These are phyloP conservation scores for Oxytropis ochrocephala DNA, from an alignment of 306 rosid genomes.

Conservation along the genomic window DNA sequence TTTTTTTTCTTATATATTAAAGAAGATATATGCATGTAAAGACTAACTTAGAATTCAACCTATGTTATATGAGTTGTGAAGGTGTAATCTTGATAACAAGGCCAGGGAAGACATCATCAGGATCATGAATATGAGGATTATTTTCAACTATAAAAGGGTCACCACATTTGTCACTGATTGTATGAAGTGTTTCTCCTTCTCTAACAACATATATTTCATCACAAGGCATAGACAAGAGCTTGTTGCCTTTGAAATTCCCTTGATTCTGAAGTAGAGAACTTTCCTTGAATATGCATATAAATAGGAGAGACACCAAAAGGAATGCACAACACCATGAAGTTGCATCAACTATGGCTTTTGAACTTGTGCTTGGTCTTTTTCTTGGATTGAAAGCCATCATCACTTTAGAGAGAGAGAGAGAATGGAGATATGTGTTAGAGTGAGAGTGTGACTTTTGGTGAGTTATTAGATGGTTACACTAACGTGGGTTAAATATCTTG, in stretches of 20 bases:
- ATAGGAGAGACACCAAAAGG: constrained; percentile 19
- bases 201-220: constrained; percentile 45
- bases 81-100: constrained; percentile 25
- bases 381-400: constrained; percentile 14
- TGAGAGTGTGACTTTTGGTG: neutral
- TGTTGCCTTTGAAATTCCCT: neutral
- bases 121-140: constrained; percentile 38
- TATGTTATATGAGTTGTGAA: neutral
- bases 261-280: neutral
- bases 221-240: constrained; percentile 12
- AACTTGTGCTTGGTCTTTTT: neutral
- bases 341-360: constrained; percentile 21
- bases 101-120: neutral
- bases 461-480: neutral
- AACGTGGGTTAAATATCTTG: too few relatives aligned
- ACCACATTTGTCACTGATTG: constrained; percentile 39
- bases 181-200: constrained; percentile 46
- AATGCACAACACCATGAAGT: constrained; percentile 39
- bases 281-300: constrained; percentile 18
- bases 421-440: neutral
- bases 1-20: too few relatives aligned
- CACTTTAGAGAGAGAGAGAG: neutral
- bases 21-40: too few relatives aligned
- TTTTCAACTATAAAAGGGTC: constrained; percentile 39
- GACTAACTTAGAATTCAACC: neutral